Base-by-base conservation (phyloP, 805 yeast species). In the Suhomyces vadensis region DNA sequence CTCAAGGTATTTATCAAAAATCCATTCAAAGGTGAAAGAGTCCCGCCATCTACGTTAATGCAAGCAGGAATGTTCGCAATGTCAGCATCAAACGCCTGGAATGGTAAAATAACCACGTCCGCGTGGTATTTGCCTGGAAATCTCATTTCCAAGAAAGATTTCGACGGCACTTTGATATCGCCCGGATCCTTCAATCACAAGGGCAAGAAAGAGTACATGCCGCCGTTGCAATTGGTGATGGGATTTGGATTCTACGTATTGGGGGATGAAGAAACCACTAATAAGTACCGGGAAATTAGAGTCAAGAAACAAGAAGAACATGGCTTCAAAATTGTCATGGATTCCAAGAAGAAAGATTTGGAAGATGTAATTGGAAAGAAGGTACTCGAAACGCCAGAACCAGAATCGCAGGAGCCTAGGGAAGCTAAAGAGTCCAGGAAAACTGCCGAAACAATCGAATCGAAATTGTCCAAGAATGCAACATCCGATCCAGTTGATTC, bases 11-110 rank as follows among this genome's bases (percentile, higher is more conserved):
- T 94, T 58, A 75, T 94, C 35, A 85, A 87, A 59, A 90, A 90
- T 58, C 95, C 92, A 2, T 78, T 75, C 48, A 78, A 78, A 42
- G 82, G 83, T 25, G 83, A 82, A 49, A 79, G 73, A 16, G 69
- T 92, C 5, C 92, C 97, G 0, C 97, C 97, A 1, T 77, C 90
- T 7, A 85, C 98, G 0, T 69, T 92, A 45, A 73, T 82, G 60
- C 99, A 94, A 63, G 97, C 98, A 0, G 96, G 96, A 9, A 78
- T 87, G 5, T 84, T 84, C 51, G 78, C 95, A n/a, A 74, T 89
- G 50, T 78, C 91, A 17, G 76, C 92, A 0, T 84, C 96, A 6
- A 81, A 77, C 33, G 96, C 96, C 0, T 94, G 99, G 99, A 91
- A 84, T 31, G 78, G 85, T 42, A 92, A 91, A 60, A 75, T 85